Conservation (phyloP, 2,329 filamentous ascomycete species). For the Verticillium tricorpus region DNA sequence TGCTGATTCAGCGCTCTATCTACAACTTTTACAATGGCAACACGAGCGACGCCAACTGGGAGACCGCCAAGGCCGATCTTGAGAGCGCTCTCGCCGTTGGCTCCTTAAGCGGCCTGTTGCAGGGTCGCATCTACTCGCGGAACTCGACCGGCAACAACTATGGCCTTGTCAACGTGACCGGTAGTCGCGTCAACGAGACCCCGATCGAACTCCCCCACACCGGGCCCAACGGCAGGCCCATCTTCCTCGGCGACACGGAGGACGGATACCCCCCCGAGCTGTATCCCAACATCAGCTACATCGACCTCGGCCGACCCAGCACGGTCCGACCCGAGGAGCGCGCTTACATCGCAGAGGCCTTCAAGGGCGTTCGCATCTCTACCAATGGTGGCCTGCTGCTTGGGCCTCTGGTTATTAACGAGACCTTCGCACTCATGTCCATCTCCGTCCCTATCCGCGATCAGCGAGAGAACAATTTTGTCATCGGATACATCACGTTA, state of each 20-base stretch:
- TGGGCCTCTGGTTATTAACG: slow-evolving; percentile 70
- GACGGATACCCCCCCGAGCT: slow-evolving; percentile 68
- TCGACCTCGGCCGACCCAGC: slow-evolving; percentile 36
- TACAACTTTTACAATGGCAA: slow-evolving; percentile 51
- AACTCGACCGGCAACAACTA: slow-evolving; percentile 53
- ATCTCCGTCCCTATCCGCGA: slow-evolving; percentile 76
- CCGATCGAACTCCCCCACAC: slow-evolving; percentile 57
- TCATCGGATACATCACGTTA: slow-evolving; percentile 80
- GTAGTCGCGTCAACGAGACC: slow-evolving; percentile 28
- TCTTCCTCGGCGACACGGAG: slow-evolving; percentile 56
- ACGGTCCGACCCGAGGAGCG: slow-evolving; percentile 33
- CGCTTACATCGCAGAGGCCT: slow-evolving; percentile 42
- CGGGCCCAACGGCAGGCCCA: slow-evolving; percentile 50
- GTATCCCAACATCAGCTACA: slow-evolving; percentile 76
- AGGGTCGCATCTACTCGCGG: slow-evolving; percentile 68
- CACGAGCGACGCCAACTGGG: slow-evolving; percentile 55
- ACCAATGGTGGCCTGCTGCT: slow-evolving; percentile 60
- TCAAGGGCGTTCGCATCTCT: slow-evolving; percentile 44
- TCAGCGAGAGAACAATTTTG: slow-evolving; percentile 53
- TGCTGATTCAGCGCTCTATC: slow-evolving; percentile 54
- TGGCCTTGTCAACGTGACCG: slow-evolving; percentile 62
- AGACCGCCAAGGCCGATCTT: slow-evolving; percentile 57
- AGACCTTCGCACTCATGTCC: slow-evolving; percentile 70
- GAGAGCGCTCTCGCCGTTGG: slow-evolving; percentile 63
- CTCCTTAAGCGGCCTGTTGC: slow-evolving; percentile 55